Percentiles rank a stretch among this genome's conserved stretches.
Conservation (phyloP, 179 eudicot species). For the Camellia oleifera region DNA sequence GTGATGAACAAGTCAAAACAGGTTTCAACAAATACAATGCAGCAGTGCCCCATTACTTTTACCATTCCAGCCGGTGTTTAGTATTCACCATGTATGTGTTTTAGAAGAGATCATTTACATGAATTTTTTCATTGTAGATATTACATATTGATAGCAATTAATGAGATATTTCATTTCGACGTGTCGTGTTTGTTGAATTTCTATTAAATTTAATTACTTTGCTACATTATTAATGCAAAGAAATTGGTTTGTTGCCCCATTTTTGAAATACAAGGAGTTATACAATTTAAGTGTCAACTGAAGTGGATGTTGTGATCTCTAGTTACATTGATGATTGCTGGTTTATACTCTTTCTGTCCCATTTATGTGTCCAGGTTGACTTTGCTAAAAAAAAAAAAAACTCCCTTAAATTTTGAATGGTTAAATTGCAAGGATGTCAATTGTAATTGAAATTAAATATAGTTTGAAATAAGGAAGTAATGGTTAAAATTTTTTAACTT, state of each 20-base stretch:
- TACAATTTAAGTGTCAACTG: not conserved
- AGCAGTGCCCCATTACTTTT: no score
- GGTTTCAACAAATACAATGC: not conserved
- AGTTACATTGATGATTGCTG: not conserved
- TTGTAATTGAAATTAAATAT: no score
- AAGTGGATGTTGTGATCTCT: not conserved
- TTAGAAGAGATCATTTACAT: not conserved
- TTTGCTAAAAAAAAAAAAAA: no score
- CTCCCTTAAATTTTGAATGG: no score
- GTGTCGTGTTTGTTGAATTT: not conserved
- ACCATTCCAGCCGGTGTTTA: conserved; percentile 16
- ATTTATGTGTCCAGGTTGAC: no score
- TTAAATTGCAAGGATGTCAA: no score
- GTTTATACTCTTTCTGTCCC: not conserved
- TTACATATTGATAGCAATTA: not conserved
- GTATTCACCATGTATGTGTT: not conserved
- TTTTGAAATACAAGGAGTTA: not conserved
- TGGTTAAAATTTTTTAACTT: no score
- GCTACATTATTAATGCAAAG: not conserved
- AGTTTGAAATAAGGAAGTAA: no score
- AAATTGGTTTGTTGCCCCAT: not conserved
- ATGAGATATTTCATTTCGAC: not conserved
- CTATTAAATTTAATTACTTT: not conserved
- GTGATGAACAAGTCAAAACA: not conserved
- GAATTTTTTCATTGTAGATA: conserved; percentile 6